A percentile compares a stretch with the other conserved stretches of the same genome.
These are phyloP conservation scores for Grifola frondosa DNA, from an alignment of 1,284 basidiomycete genomes.

Conservation along the genomic window DNA sequence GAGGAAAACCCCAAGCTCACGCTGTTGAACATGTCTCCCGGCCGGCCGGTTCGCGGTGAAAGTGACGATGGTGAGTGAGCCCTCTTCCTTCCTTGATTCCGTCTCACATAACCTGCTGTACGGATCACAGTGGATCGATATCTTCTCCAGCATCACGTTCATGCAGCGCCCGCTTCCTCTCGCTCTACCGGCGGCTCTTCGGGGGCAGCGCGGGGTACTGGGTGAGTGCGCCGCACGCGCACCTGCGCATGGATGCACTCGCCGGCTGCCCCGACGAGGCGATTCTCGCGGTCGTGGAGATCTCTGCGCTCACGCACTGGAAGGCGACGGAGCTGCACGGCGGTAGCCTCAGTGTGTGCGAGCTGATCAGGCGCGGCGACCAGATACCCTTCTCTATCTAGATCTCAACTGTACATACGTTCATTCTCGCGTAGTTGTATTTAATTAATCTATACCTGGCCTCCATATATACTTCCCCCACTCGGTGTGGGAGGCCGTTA, in stretches of 20 bases:
- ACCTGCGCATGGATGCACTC: slow-evolving; percentile 57
- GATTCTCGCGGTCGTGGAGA: slow-evolving; percentile 70
- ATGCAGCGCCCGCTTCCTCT: slow-evolving; percentile 60
- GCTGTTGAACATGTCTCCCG: slow-evolving; percentile 50
- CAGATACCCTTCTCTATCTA: too few relatives aligned
- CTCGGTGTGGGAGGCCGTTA: too few relatives aligned
- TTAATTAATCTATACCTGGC: too few relatives aligned
- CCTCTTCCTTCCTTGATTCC: neutral
- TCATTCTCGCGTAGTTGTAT: too few relatives aligned
- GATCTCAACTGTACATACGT: too few relatives aligned
- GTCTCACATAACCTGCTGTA: too few relatives aligned
- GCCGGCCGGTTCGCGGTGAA: slow-evolving; percentile 60
- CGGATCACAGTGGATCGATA: slow-evolving; percentile 63
- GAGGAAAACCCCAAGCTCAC: slow-evolving; percentile 60
- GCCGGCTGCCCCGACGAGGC: slow-evolving; percentile 74
- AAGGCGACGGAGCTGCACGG: slow-evolving; percentile 57
- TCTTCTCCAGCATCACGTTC: slow-evolving; percentile 61
- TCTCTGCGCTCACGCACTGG: slow-evolving; percentile 72
- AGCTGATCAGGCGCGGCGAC: slow-evolving; percentile 65
- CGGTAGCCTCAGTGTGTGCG: slow-evolving; percentile 62
- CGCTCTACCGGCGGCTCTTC: slow-evolving; percentile 59
- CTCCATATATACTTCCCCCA: too few relatives aligned
- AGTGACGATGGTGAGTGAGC: slow-evolving; percentile 58
- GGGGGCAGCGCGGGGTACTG: slow-evolving; percentile 36
- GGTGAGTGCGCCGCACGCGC: slow-evolving; percentile 25